Conservation (phyloP, 352 stramenopile genomes). For the Globisporangium okanoganense region DNA sequence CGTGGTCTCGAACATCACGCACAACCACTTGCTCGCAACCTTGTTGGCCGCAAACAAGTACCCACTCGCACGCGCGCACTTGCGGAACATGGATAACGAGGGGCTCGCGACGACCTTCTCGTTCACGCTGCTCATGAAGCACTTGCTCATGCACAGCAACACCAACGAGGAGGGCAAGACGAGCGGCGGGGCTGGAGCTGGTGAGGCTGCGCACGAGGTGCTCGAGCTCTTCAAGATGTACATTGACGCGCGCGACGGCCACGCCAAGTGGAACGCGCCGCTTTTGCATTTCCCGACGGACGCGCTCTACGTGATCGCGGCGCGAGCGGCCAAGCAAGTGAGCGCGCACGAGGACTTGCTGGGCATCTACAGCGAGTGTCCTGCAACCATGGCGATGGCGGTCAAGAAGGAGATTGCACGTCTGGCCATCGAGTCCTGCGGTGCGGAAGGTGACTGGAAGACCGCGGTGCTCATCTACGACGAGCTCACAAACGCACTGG, state of each 20-base stretch:
- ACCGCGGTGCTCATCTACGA: conserved; percentile 73
- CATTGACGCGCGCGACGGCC: conserved; percentile 38
- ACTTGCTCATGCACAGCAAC: conserved; percentile 29
- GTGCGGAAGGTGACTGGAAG: conserved; percentile 66
- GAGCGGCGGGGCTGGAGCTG: background rate
- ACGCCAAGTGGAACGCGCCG: conserved; percentile 42
- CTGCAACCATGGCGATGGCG: conserved; percentile 35
- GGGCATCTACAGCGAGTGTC: conserved; percentile 50
- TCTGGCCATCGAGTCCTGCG: conserved; percentile 53
- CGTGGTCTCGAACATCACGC: conserved; percentile 48
- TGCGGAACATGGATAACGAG: conserved; percentile 40
- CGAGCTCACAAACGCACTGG: conserved; percentile 50
- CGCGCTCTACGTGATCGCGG: conserved; percentile 58
- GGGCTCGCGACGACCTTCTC: conserved; percentile 58
- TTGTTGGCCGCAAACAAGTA: conserved; percentile 61
- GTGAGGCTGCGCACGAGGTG: conserved; percentile 29
- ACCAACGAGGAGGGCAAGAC: background rate
- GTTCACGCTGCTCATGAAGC: conserved; percentile 75
- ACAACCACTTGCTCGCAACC: conserved; percentile 74
- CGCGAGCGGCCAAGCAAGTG: conserved; percentile 40
- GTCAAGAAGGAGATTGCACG: conserved; percentile 51
- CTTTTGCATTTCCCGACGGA: conserved; percentile 65
- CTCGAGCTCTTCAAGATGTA: conserved; percentile 63
- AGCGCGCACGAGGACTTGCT: conserved; percentile 60
- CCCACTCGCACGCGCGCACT: conserved; percentile 34